These are phyloP conservation scores for Nicotiana rustica DNA, from an alignment of 305 asterid genomes.

Conservation along the genomic window DNA sequence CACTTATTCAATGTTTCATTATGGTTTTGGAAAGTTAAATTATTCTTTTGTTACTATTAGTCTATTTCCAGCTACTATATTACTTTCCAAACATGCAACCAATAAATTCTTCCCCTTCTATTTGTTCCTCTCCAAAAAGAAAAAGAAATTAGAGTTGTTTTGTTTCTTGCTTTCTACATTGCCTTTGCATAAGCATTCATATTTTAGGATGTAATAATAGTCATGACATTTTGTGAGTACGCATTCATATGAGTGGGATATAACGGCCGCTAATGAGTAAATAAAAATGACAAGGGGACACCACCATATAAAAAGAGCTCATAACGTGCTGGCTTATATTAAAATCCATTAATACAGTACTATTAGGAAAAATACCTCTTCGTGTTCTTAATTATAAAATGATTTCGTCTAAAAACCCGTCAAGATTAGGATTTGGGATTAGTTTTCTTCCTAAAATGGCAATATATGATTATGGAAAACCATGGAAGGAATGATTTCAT, in stretches of 20 bases:
- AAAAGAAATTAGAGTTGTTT: neutral
- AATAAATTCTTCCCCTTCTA: constrained; percentile 13
- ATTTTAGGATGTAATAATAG: neutral
- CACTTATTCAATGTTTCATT: neutral
- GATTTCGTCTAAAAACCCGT: neutral
- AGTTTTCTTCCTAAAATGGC: neutral
- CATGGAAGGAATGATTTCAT: neutral
- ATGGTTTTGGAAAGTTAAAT: neutral
- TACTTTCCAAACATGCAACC: neutral
- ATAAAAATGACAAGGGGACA: too few relatives aligned
- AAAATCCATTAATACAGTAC: neutral
- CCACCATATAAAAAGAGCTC: neutral
- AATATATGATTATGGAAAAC: too few relatives aligned
- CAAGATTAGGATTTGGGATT: neutral
- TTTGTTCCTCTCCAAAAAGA: neutral
- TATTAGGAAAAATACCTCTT: neutral
- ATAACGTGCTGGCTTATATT: neutral
- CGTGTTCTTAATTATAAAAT: neutral
- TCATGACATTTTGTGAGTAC: neutral
- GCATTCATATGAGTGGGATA: too few relatives aligned
- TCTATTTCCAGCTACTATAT: neutral
- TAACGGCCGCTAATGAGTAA: neutral
- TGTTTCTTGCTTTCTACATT: neutral
- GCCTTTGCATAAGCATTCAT: neutral
- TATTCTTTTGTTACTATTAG: neutral